phyloP scores from a whole-genome alignment of 2,329 filamentous ascomycete species.

The Purpureocillium takamizusanense region DNA sequence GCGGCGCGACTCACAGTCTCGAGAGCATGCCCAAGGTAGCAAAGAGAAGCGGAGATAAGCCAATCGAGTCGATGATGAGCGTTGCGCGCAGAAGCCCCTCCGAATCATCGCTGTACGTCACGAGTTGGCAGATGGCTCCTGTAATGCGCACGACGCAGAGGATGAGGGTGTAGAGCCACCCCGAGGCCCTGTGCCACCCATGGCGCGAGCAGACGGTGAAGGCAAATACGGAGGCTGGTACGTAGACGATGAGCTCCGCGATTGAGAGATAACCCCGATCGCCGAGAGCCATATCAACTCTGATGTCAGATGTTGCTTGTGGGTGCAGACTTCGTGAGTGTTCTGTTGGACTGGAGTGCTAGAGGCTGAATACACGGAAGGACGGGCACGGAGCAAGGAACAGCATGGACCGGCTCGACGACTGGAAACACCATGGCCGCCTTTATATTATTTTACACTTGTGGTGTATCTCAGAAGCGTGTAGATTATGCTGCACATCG shows the following conservation, averaged over 20 bases:
- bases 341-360: too few species aligned
- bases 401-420: too few species aligned
- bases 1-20: constrained; percentile 12
- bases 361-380: too few species aligned
- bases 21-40: constrained; percentile 33
- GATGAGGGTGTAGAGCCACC: constrained; percentile 44
- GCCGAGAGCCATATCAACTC: constrained; percentile 4
- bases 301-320: too few species aligned
- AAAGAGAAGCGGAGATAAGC: constrained; percentile 38
- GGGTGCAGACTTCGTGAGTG: too few species aligned
- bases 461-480: too few species aligned
- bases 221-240: constrained; percentile 24
- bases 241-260: constrained; percentile 30
- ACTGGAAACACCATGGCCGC: too few species aligned
- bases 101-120: constrained; percentile 33
- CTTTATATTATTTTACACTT: too few species aligned
- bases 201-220: constrained; percentile 30
- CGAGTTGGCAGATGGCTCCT: constrained; percentile 39
- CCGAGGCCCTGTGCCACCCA: constrained; percentile 33
- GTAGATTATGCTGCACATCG: too few species aligned
- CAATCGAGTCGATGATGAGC: constrained; percentile 32
- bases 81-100: constrained; percentile 28
- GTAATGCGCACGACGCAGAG: constrained; percentile 43
- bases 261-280: constrained; percentile 22
- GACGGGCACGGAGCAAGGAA: too few species aligned